These are phyloP conservation scores for Chaetomium olivaceum DNA, from an alignment of 2,329 filamentous ascomycete species.

Conservation along the genomic window DNA sequence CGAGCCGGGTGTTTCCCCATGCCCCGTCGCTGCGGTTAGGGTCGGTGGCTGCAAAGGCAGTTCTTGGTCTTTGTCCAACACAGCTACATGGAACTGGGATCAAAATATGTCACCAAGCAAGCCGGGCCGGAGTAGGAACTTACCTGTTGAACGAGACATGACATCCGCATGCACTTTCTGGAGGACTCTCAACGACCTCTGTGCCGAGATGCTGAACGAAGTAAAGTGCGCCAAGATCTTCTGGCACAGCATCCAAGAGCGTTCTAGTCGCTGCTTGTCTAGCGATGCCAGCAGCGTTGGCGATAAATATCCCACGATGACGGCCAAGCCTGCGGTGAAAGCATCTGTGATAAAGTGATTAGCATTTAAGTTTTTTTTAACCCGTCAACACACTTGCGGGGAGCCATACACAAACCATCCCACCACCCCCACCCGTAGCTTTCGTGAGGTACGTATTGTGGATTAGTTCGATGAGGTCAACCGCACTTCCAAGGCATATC, in stretches of 20 bases:
- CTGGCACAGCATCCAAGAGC: constrained; percentile 27
- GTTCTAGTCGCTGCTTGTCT: constrained; percentile 22
- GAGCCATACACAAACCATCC: constrained; percentile 30
- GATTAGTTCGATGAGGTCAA: constrained; percentile 29
- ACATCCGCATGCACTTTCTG: constrained; percentile 27
- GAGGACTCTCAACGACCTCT: constrained; percentile 26
- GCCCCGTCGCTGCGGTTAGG: neutral
- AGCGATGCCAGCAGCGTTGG: constrained; percentile 16
- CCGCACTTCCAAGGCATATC: constrained; percentile 27
- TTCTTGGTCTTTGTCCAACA: constrained; percentile 11
- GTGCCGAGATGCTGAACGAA: constrained; percentile 29
- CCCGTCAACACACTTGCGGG: neutral
- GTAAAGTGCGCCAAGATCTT: constrained; percentile 25
- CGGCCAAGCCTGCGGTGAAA: constrained; percentile 29
- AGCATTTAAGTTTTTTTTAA: neutral
- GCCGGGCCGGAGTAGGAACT: neutral
- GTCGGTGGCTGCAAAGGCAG: neutral
- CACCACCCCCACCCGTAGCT: constrained; percentile 30
- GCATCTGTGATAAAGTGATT: constrained; percentile 16
- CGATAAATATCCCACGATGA: constrained; percentile 28
- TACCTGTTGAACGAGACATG: constrained; percentile 25
- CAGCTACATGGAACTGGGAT: neutral
- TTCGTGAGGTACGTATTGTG: constrained; percentile 27
- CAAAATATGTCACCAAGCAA: neutral
- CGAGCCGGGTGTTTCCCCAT: neutral